Conservation (phyloP, 306 rosid genomes). For the Luffa aegyptiaca region DNA sequence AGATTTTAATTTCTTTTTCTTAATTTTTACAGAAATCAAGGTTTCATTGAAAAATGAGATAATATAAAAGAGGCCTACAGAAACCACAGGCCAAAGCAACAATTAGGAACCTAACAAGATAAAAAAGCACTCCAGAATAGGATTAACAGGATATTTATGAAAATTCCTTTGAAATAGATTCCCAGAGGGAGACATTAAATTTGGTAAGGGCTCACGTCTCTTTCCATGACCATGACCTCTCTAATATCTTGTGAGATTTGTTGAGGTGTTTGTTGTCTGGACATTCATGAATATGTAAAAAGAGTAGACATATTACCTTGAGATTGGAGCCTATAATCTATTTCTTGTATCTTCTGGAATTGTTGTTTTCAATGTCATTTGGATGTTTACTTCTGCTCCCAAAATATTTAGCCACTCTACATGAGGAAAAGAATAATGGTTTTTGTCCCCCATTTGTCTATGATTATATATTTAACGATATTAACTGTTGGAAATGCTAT, state of each 20-base stretch:
- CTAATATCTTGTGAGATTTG: background rate
- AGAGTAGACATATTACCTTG: background rate
- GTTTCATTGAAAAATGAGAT: background rate
- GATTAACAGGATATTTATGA: background rate
- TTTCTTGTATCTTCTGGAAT: background rate
- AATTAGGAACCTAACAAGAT: background rate
- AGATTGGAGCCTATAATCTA: background rate
- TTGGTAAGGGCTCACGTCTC: background rate
- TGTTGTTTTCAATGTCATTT: background rate
- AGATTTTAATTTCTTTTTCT: background rate
- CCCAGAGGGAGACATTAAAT: background rate
- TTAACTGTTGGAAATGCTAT: slow-evolving; percentile 20
- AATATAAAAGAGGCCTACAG: background rate
- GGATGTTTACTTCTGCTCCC: background rate
- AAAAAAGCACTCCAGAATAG: background rate
- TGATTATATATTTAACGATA: background rate
- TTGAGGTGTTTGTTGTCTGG: background rate
- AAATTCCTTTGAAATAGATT: background rate
- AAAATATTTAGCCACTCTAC: slow-evolving; percentile 8
- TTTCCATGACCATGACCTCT: background rate
- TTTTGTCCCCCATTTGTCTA: background rate
- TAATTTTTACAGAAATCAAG: background rate
- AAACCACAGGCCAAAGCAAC: background rate
- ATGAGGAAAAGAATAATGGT: background rate
- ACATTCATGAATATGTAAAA: background rate